Conservation (phyloP, 768 basidiomycete genomes). For the Pulveroboletus ravenelii region DNA sequence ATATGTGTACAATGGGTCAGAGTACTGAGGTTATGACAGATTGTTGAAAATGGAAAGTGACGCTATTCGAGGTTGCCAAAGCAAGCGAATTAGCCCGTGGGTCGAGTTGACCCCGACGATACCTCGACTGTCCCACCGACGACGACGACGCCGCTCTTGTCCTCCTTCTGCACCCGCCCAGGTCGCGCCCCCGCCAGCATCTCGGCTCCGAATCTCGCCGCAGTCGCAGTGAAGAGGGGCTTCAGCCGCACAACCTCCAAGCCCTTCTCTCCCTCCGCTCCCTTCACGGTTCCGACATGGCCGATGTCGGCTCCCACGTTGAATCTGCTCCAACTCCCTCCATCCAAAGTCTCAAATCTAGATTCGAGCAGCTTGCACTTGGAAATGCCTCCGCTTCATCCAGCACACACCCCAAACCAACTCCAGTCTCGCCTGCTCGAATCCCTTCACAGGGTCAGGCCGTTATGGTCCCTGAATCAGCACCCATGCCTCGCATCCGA, state of each 20-base stretch:
- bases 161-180: background rate
- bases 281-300: conserved; percentile 9
- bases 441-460: conserved; percentile 8
- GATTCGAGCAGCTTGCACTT: conserved; percentile 64
- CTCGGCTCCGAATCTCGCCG: background rate
- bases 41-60: conserved; percentile 4
- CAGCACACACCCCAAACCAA: conserved; percentile 1
- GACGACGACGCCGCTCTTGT: conserved; percentile 7
- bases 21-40: too few species aligned
- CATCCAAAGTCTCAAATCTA: conserved; percentile 64
- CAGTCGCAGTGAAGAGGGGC: background rate
- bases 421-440: background rate
- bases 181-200: background rate
- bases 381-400: conserved; percentile 24
- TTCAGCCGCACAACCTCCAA: background rate
- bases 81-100: too few species aligned
- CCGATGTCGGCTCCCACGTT: conserved; percentile 29
- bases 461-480: conserved; percentile 26
- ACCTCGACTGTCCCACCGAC: background rate
- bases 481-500: conserved; percentile 38
- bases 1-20: too few species aligned
- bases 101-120: too few species aligned
- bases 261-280: background rate
- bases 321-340: conserved; percentile 56
- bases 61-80: conserved; percentile 7